A percentile compares a stretch with the other conserved stretches of the same genome.
These are phyloP conservation scores for Ophiosphaerella korrae DNA, from an alignment of 2,329 filamentous ascomycete genomes.

Conservation along the genomic window DNA sequence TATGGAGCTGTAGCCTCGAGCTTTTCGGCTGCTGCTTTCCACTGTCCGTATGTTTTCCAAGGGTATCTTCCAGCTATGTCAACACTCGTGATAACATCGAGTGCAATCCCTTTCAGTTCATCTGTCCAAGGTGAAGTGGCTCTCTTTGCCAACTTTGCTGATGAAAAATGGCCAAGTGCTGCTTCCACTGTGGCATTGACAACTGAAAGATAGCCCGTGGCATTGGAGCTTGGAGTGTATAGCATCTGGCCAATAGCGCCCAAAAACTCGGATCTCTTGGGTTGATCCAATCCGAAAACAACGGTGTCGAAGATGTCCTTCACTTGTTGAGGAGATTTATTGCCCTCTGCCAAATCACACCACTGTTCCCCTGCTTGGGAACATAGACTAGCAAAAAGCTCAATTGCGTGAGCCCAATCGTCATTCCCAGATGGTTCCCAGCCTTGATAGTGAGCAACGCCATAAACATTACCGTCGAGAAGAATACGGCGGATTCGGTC, in stretches of 20 bases:
- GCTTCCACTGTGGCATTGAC: neutral
- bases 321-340: slow-evolving; percentile 1
- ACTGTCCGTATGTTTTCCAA: neutral
- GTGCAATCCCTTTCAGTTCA: neutral
- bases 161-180: neutral
- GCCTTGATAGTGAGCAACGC: slow-evolving; percentile 9
- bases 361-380: slow-evolving; percentile 50
- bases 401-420: slow-evolving; percentile 11
- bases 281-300: slow-evolving; percentile 12
- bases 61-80: neutral
- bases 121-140: neutral
- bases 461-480: slow-evolving; percentile 50
- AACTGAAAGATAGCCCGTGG: neutral
- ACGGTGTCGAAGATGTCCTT: slow-evolving; percentile 5
- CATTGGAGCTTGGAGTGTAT: neutral
- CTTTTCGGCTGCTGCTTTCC: neutral
- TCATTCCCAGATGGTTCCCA: neutral
- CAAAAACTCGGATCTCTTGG: neutral
- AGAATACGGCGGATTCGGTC: slow-evolving; percentile 43
- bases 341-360: slow-evolving; percentile 5
- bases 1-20: neutral
- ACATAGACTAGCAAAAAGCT: slow-evolving; percentile 61
- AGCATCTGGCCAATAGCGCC: neutral
- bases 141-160: neutral
- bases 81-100: neutral